A percentile compares a stretch with the other conserved stretches of the same genome.
Conservation (phyloP, 768 basidiomycete species). For the Strobilomyces echinocephalus region DNA sequence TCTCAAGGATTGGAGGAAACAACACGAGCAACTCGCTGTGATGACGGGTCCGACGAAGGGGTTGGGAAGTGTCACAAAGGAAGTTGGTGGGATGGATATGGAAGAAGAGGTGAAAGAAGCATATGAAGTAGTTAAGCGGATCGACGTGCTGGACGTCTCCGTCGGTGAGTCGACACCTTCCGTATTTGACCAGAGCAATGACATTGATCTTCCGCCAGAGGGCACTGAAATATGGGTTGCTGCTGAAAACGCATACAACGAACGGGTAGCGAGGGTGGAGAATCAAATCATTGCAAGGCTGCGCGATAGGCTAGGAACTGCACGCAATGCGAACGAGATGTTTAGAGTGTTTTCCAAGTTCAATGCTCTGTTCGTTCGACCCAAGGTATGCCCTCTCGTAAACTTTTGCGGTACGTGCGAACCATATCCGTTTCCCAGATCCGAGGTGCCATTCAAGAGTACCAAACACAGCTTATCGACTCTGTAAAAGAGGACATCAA, state of each 20-base stretch:
- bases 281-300: slow-evolving; percentile 96
- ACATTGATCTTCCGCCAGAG: slow-evolving; percentile 45
- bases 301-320: slow-evolving; percentile 88
- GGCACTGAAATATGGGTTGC: slow-evolving; percentile 98
- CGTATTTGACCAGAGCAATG: not conserved
- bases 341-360: slow-evolving; percentile 98
- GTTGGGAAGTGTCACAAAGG: slow-evolving; percentile 63
- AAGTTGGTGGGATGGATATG: slow-evolving; percentile 93
- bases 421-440: slow-evolving; percentile 46
- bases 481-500: slow-evolving; percentile 99
- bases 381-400: slow-evolving; percentile 59
- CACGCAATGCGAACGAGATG: slow-evolving; percentile 98
- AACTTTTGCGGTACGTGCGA: not conserved
- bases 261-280: slow-evolving; percentile 94
- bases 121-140: slow-evolving; percentile 95
- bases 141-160: slow-evolving; percentile 93
- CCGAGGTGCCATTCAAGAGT: slow-evolving; percentile 97
- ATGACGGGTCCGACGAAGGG: slow-evolving; percentile 97
- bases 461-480: slow-evolving; percentile 97
- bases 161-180: slow-evolving; percentile 51
- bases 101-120: slow-evolving; percentile 95
- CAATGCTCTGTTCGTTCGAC: slow-evolving; percentile 93
- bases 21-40: slow-evolving; percentile 94
- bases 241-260: slow-evolving; percentile 96
- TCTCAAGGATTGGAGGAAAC: slow-evolving; percentile 88